Conservation (phyloP, 306 rosid genomes). For the Comarum palustre region DNA sequence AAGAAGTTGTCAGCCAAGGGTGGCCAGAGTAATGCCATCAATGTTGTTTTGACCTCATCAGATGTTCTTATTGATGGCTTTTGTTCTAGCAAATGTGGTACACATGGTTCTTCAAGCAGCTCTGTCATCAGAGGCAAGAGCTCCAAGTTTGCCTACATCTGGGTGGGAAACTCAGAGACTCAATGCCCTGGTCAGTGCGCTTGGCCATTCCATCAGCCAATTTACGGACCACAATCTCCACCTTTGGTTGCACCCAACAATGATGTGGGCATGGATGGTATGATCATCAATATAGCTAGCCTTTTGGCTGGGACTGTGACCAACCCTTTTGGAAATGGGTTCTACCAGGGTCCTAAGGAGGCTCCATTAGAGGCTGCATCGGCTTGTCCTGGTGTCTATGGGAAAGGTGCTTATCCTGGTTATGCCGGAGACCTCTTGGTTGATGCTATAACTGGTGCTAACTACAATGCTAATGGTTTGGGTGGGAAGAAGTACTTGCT, state of each 20-base stretch:
- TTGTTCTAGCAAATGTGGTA: constrained; percentile 37
- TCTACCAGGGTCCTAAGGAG: constrained; percentile 64
- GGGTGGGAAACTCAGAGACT: constrained; percentile 68
- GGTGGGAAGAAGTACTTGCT: constrained; percentile 52
- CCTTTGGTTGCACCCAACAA: constrained; percentile 61
- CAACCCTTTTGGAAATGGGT: constrained; percentile 65
- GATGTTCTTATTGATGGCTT: constrained; percentile 37
- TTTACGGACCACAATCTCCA: constrained; percentile 59
- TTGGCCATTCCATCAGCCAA: constrained; percentile 85
- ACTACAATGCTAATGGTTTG: constrained; percentile 51
- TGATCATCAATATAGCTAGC: constrained; percentile 64
- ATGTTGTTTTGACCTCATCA: constrained; percentile 48
- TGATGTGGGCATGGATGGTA: constrained; percentile 68
- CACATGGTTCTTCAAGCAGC: constrained; percentile 34
- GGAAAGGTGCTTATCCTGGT: constrained; percentile 74
- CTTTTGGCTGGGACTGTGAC: constrained; percentile 60
- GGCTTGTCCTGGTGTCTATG: constrained; percentile 62
- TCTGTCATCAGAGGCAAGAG: constrained; percentile 26
- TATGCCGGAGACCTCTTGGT: constrained; percentile 53
- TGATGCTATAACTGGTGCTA: constrained; percentile 54
- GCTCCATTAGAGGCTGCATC: constrained; percentile 72
- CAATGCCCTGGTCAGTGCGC: constrained; percentile 82
- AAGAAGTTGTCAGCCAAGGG: constrained; percentile 44
- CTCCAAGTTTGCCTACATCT: constrained; percentile 49
- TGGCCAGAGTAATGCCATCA: constrained; percentile 38